These are phyloP conservation scores for Pseudopithomyces maydicus DNA, from an alignment of 2,329 filamentous ascomycete genomes.

Conservation along the genomic window DNA sequence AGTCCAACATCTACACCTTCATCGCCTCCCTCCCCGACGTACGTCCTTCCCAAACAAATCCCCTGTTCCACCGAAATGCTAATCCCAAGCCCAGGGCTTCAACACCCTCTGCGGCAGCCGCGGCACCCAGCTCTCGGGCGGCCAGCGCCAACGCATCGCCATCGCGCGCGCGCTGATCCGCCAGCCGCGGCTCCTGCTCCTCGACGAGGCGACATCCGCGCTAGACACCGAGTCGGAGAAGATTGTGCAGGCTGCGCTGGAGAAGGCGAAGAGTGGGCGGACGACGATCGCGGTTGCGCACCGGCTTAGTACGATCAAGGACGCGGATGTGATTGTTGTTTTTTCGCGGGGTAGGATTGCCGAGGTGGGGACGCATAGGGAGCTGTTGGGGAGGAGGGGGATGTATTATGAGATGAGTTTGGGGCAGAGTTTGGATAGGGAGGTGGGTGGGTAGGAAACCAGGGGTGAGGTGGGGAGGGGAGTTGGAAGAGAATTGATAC, in stretches of 20 bases:
- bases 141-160: conserved; percentile 92
- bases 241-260: conserved; percentile 78
- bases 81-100: conserved; percentile 51
- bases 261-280: conserved; percentile 80
- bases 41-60: conserved; percentile 26
- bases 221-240: conserved; percentile 60
- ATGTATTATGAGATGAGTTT: conserved; percentile 53
- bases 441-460: no score
- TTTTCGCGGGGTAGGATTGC: conserved; percentile 86
- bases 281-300: conserved; percentile 97
- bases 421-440: conserved; percentile 48
- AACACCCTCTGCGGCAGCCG: conserved; percentile 37
- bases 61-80: no score
- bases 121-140: conserved; percentile 61
- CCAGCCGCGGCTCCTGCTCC: conserved; percentile 78
- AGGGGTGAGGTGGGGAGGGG: no score
- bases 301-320: conserved; percentile 88
- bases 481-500: no score
- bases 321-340: conserved; percentile 91
- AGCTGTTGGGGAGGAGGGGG: conserved; percentile 45
- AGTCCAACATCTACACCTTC: conserved; percentile 51
- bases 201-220: conserved; percentile 44
- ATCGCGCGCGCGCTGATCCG: conserved; percentile 90
- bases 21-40: conserved; percentile 53
- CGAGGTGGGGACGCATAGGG: conserved; percentile 70